Base-by-base conservation (phyloP, 768 basidiomycete genomes). In the Calocera viscosa region DNA sequence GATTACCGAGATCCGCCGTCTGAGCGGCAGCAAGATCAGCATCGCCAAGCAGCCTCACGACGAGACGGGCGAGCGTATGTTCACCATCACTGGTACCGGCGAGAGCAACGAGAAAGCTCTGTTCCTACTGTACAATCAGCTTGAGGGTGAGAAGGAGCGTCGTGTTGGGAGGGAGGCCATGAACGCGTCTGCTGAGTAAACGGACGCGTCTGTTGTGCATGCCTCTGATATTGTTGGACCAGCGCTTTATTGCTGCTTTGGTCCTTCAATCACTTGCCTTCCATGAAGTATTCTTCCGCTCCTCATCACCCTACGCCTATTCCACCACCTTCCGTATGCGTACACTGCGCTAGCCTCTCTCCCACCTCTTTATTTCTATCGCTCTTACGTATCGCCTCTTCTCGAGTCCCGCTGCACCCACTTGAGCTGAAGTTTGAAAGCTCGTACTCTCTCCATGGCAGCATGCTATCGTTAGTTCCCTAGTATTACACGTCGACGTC, bases 11-110 rank as follows among this genome's bases (percentile, higher is more conserved):
- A 99, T 99, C 75, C 91, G 96, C 72, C 90, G 95, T 67, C 85
- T 98, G 49, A 96, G 93, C 69, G 96, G 96, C 41, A 95, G 91
- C 72, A 93, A 94, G 80, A 99, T 99, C 76, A 92, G 90, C 66
- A 99, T 99, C 74, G 96, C 96, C 71, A 99, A 99, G 79, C 89
- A 91, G 63, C 93, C 96, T n/a, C 96, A 98, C 74, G 96, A 98
- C 73, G 96, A 98, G 74, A 94, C 94, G 43, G 96, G 95, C 73
- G 96, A 99, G 80, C 84, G 96, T 71, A 97, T 99, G 95, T 99
- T 99, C 81, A 47, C 96, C 69, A 98, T 99, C 75, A 83, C 96
- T 60, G 96, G 96, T 66, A 93, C 93, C 14, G 90, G 92, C 63
- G 91, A 94, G 77, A 89, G 91, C 71, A 97, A 96, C 77, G 95